These are phyloP conservation scores for Toxicodendron radicans DNA, from an alignment of 345 rosid genomes.

Conservation along the genomic window DNA sequence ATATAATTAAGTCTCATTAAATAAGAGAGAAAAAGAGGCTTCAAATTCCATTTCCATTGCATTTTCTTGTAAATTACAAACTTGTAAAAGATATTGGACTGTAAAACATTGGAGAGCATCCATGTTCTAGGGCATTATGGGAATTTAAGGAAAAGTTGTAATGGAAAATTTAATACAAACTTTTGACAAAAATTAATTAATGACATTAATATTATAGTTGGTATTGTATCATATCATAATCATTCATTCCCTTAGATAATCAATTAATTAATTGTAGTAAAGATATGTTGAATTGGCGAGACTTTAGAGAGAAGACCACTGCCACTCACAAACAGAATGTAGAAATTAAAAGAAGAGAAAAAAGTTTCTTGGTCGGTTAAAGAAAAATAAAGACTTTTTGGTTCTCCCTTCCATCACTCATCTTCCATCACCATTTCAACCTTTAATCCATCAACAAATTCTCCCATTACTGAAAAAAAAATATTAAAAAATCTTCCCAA, in stretches of 20 bases:
- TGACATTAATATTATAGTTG: too few species aligned
- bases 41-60: slow-evolving; percentile 2
- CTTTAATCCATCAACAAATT: slow-evolving; percentile 15
- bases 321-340: slow-evolving; percentile 1
- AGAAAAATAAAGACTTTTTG: slow-evolving; percentile 20
- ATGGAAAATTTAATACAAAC: background rate
- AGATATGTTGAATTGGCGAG: background rate
- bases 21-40: background rate
- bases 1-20: slow-evolving; percentile 2
- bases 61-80: background rate
- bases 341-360: slow-evolving; percentile 28
- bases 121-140: too few species aligned
- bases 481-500: too few species aligned
- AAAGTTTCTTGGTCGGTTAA: slow-evolving; percentile 3
- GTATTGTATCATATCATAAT: too few species aligned
- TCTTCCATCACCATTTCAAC: slow-evolving; percentile 3
- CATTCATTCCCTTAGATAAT: too few species aligned
- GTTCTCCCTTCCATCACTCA: background rate
- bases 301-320: slow-evolving; percentile 6
- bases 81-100: background rate
- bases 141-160: background rate
- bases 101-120: background rate
- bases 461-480: background rate
- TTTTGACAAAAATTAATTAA: too few species aligned
- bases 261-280: too few species aligned